Percentiles rank a stretch among this genome's conserved stretches.
phyloP scores from a whole-genome alignment of 345 rosid genomes.

The Eucalyptus polyanthemos region DNA sequence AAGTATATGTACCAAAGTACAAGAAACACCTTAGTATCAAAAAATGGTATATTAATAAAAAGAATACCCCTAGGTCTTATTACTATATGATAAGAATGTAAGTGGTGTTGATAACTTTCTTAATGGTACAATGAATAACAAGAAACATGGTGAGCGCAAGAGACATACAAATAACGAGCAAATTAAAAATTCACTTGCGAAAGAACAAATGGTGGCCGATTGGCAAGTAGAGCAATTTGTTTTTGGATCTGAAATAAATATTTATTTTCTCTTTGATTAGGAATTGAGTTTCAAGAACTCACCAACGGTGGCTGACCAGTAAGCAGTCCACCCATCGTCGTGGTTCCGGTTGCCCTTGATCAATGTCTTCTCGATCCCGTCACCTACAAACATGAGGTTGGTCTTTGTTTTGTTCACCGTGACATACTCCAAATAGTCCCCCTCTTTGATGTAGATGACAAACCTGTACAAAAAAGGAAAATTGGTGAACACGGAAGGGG shows the following conservation, averaged over 20 bases:
- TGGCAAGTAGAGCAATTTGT: neutral
- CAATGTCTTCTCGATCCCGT: conserved; percentile 11
- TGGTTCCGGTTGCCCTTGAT: neutral
- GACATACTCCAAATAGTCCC: conserved; percentile 6
- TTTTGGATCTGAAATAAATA: neutral
- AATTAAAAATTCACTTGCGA: neutral
- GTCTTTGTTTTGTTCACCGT: neutral
- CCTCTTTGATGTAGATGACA: conserved; percentile 5
- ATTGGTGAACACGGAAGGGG: neutral
- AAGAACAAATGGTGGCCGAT: neutral
- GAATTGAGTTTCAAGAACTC: neutral
- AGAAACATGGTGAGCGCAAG: neutral
- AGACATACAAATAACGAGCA: neutral
- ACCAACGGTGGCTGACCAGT: conserved; percentile 12
- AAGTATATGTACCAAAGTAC: neutral
- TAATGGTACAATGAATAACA: neutral
- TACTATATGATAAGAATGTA: neutral
- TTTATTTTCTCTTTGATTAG: neutral
- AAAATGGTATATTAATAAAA: neutral
- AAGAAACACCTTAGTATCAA: neutral
- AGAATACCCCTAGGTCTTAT: neutral
- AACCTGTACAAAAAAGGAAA: neutral
- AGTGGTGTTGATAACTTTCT: neutral
- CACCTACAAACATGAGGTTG: conserved; percentile 12
- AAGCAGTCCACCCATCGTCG: conserved; percentile 2